A percentile compares a stretch with the other conserved stretches of the same genome.
These are phyloP conservation scores for Wickerhamomyces hampshirensis DNA, from an alignment of 805 yeast genomes.

Conservation along the genomic window DNA sequence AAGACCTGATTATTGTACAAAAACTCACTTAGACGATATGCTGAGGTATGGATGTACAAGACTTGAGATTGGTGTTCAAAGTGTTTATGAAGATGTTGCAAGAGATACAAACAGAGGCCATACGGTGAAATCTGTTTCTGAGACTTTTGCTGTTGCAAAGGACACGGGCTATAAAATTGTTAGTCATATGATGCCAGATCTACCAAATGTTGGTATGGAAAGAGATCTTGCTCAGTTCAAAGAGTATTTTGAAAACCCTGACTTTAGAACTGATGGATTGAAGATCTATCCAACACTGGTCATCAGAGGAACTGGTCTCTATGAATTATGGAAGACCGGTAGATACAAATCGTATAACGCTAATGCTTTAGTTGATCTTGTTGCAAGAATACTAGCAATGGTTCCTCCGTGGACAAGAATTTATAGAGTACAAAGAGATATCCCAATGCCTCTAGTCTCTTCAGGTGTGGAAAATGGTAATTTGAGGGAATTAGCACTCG, in stretches of 20 bases:
- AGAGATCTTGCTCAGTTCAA: conserved; percentile 93
- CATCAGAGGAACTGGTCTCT: conserved; percentile 94
- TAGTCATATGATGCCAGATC: conserved; percentile 99
- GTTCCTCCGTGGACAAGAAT: conserved; percentile 99
- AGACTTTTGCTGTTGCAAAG: conserved; percentile 92
- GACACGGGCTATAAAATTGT: conserved; percentile 98
- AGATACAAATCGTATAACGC: conserved; percentile 92
- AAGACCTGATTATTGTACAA: conserved; percentile 97
- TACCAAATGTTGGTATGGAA: conserved; percentile 98
- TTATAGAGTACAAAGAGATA: conserved; percentile 96
- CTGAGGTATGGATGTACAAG: conserved; percentile 94
- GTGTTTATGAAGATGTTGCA: conserved; percentile 97
- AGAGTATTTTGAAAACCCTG: conserved; percentile 96
- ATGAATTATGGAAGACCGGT: conserved; percentile 97
- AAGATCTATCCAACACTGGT: conserved; percentile 95
- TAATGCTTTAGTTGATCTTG: conserved; percentile 87
- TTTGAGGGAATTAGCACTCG: conserved; percentile 88
- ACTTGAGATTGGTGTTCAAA: conserved; percentile 94
- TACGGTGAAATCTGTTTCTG: conserved; percentile 93
- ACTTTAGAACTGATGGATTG: conserved; percentile 93
- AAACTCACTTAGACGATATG: conserved; percentile 93
- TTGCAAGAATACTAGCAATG: conserved; percentile 90
- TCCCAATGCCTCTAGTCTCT: conserved; percentile 97
- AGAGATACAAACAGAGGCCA: conserved; percentile 98
- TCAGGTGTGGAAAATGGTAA: conserved; percentile 98